Evolutionary conservation across 2,329 filamentous ascomycete genomes (phyloP), one percentile per base, ranked within the genome.

Genomic region (Colletotrichum gloeosporioides): DNA sequence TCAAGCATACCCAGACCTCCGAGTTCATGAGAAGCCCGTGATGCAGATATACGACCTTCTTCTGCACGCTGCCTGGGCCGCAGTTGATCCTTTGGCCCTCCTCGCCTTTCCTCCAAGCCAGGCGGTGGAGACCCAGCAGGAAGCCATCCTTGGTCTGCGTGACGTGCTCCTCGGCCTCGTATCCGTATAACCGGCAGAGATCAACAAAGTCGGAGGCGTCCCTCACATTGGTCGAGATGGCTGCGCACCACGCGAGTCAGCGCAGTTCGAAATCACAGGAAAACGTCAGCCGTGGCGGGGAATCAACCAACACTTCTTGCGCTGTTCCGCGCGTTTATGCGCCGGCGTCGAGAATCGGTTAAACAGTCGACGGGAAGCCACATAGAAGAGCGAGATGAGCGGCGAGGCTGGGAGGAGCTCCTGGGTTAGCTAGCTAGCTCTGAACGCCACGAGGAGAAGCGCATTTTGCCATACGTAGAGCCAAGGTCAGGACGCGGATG

Each of bases 21-120:
- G 96, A 98, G 85, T 98, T 99, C 97, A 99, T 99, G 82, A 99
- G 91, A 74, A 99, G 90, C 10, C 96, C 97, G 85, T 99, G 97
- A 82, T 99, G 97, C 78, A 99, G 88, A 84, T 99, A 99, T 8
- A 97, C 93, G 65, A 99, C 95, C 80, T 93, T 94, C 87, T 98
- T 98, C 85, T 90, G 90, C 32, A 94, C 80, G 80, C 93, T 93
- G 44, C 90, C 89, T 1, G 89, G 89, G 0, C 94, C 94, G 67
- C 89, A 88, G 82, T 98, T 98, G 80, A 98, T 94, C 78, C 92
- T 91, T 70, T 89, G 87, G n/a, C 92, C 91, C 82, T 97, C 95
- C 83, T 98, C 95, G 13, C 95, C 95, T 80, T 92, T 94, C 75
- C 90, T 92, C 91, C 94, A 98, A 25, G 95, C 95, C 63, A 99